Evolutionary conservation across 176 grass and related monocot genomes (phyloP).

Genomic region (Aegilops sharonensis): DNA sequence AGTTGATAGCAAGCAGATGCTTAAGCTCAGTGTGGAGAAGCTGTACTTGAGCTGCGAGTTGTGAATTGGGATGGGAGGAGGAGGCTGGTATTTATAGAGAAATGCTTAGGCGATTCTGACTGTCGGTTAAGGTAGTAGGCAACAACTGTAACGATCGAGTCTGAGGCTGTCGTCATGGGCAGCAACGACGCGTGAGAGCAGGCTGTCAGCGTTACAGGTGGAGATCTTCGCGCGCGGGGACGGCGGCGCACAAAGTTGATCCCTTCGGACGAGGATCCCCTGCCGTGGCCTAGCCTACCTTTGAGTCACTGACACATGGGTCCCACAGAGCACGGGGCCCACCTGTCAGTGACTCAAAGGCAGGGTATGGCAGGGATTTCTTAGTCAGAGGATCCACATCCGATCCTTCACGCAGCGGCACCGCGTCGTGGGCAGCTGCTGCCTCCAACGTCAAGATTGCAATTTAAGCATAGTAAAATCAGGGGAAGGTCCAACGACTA

Average conservation of each 20-base stretch:
- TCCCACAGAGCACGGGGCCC: too few relatives aligned
- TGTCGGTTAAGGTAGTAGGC: background rate
- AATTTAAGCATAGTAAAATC: too few relatives aligned
- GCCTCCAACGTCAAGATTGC: too few relatives aligned
- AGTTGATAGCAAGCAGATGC: background rate
- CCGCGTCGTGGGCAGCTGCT: background rate
- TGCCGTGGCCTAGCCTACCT: too few relatives aligned
- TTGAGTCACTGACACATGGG: too few relatives aligned
- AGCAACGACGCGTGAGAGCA: background rate
- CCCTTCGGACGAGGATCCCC: too few relatives aligned
- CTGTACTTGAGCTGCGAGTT: background rate
- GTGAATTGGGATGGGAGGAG: background rate
- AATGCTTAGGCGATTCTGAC: background rate
- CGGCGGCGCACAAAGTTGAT: constrained; percentile 11
- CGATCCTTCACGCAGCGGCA: background rate
- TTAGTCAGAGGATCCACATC: too few relatives aligned
- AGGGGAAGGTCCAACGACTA: too few relatives aligned
- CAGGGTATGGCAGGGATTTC: too few relatives aligned
- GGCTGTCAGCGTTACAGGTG: background rate
- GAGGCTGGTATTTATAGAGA: constrained; percentile 16
- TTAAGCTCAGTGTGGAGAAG: background rate
- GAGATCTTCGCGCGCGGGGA: background rate
- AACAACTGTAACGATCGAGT: background rate
- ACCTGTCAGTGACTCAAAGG: too few relatives aligned
- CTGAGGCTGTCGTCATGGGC: background rate